These are phyloP conservation scores for Crithidia mellificae DNA, from an alignment of 208 protist genomes.

Conservation along the genomic window DNA sequence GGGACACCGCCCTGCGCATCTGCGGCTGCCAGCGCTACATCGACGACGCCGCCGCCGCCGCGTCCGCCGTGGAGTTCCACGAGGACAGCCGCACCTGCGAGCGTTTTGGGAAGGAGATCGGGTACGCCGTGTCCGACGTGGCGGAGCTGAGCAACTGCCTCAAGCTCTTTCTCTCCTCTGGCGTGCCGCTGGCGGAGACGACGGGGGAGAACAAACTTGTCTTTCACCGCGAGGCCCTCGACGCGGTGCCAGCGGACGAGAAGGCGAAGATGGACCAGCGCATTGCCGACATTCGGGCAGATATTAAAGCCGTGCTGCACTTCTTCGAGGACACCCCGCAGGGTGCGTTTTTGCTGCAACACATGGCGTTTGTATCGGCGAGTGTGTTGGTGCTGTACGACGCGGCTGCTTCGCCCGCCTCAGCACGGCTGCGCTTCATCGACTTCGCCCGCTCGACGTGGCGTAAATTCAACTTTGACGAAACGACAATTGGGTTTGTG, in stretches of 20 bases:
- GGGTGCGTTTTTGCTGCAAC: conserved; percentile 48
- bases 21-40: conserved; percentile 54
- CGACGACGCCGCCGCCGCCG: not conserved
- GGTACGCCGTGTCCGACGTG: conserved; percentile 39
- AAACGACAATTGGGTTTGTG: conserved; percentile 62
- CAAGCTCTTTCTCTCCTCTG: conserved; percentile 46
- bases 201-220: conserved; percentile 10
- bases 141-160: conserved; percentile 41
- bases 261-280: conserved; percentile 19
- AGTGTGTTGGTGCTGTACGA: conserved; percentile 77
- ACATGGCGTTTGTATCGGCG: conserved; percentile 77
- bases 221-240: conserved; percentile 7
- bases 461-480: conserved; percentile 66
- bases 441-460: conserved; percentile 67
- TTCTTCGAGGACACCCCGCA: conserved; percentile 58
- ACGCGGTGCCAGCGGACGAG: not conserved
- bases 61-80: too few species aligned
- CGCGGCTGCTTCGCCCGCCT: conserved; percentile 15
- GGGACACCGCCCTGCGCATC: conserved; percentile 52
- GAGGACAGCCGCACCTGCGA: conserved; percentile 14
- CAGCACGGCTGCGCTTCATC: conserved; percentile 52
- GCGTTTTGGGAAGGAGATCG: conserved; percentile 45
- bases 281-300: conserved; percentile 14
- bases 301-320: conserved; percentile 39
- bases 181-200: conserved; percentile 14